phyloP scores from a whole-genome alignment of 768 basidiomycete genomes.

The Tulasnella sp. region DNA sequence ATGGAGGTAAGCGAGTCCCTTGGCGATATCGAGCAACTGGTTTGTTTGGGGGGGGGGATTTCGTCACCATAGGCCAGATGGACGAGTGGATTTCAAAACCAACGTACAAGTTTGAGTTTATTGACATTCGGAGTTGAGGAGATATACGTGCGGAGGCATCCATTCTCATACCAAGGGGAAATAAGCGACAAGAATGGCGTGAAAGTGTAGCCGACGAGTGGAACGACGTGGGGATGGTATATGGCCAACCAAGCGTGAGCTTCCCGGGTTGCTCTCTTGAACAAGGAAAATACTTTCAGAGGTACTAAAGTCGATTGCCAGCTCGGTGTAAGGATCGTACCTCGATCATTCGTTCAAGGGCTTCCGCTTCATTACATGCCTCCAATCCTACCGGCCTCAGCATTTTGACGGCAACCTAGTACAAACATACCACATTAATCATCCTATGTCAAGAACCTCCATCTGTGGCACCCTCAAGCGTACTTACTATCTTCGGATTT shows the following conservation, averaged over 20 bases:
- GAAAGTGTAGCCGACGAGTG: not conserved
- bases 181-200: not conserved
- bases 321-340: not conserved
- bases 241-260: not conserved
- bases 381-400: not conserved
- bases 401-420: not conserved
- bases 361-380: not conserved
- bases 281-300: not conserved
- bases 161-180: not conserved
- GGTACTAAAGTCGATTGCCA: no score
- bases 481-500: not conserved
- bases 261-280: not conserved
- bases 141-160: not conserved
- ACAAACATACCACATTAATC: no score
- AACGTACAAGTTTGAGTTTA: not conserved
- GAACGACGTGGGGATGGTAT: not conserved
- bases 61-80: no score
- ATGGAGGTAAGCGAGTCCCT: not conserved
- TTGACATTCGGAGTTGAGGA: not conserved
- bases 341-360: not conserved
- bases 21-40: not conserved
- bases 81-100: no score
- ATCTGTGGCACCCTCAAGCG: not conserved
- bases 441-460: no score
- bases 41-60: no score